Evolutionary conservation across 176 grass and related monocot species (phyloP).

Genomic region (Rhynchospora breviuscula): DNA sequence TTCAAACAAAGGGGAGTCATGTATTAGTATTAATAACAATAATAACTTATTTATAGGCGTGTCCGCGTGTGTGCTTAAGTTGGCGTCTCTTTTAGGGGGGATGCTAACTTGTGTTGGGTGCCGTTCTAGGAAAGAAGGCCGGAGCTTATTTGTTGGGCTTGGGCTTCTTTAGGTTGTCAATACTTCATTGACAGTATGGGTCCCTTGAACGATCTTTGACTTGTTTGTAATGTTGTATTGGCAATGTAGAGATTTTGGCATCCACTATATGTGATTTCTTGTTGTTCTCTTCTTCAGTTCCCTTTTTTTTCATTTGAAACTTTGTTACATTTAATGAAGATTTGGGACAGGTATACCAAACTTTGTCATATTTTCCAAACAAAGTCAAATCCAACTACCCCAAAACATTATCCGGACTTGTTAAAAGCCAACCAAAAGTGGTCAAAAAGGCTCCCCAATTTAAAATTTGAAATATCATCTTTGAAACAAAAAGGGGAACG

Average conservation of each 20-base stretch:
- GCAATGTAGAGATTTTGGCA: background rate
- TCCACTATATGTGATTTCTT: background rate
- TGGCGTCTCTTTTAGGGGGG: background rate
- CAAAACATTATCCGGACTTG: background rate
- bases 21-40: background rate
- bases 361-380: background rate
- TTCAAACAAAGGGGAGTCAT: background rate
- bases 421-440: background rate
- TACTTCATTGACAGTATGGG: background rate
- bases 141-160: background rate
- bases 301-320: background rate
- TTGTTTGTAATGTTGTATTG: background rate
- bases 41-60: slow-evolving; percentile 2
- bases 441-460: background rate
- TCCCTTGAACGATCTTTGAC: background rate
- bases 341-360: background rate
- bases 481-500: background rate
- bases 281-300: background rate
- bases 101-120: background rate
- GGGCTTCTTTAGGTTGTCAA: background rate
- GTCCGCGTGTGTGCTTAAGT: background rate
- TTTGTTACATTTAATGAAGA: background rate
- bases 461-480: background rate
- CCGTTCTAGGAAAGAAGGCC: background rate
- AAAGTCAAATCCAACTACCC: background rate